Base-by-base conservation (phyloP, 345 rosid species). In the Murraya koenigii region DNA sequence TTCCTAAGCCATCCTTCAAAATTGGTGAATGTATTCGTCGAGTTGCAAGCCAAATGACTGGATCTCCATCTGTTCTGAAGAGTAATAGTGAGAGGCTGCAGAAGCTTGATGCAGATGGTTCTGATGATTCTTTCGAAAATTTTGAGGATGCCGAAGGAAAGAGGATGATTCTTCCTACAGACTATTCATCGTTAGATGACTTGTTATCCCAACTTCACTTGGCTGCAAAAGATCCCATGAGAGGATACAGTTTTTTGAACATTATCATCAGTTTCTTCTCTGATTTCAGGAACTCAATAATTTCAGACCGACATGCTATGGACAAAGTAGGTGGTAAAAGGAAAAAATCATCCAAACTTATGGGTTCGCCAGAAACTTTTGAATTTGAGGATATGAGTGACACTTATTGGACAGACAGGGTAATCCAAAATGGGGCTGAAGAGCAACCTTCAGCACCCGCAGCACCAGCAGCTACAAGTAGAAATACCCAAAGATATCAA, bases 301-400 rank as follows among this genome's bases (percentile, higher is more conserved):
- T 90, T 70, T 62, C 77, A 20, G 87, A 85, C 76, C 87, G 80
- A 41, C 78, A 77, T 69, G 75, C 77, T 76, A 56, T 55, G 64
- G 94, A 86, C 30, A 86, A 80, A 77, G 68, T 36, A 23, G 72
- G 82, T 66, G 86, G 83, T 39, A 91, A 90, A 83, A 87, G 90
- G 84, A 84, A 79, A 75, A 85, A 78, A 80, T 63, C 74, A n/a
- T 84, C 88, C 58, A 85, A 74, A n/a, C 63, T 72, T 26, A 77
- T 70, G 73, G 91, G 86, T 71, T 81, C 84, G 75, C 82, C 97
- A 2, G 95, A 88, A 84, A 87, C 98, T 77, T 95, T 92, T 78
- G 97, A 93, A 82, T 95, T 93, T 80, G 99, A 92, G 83, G 98
- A 95, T 81, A 88, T 86, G 94, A 91, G 82, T 56, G 99, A 95